Conservation (phyloP, 1,284 basidiomycete species). For the Meira nashicola region DNA sequence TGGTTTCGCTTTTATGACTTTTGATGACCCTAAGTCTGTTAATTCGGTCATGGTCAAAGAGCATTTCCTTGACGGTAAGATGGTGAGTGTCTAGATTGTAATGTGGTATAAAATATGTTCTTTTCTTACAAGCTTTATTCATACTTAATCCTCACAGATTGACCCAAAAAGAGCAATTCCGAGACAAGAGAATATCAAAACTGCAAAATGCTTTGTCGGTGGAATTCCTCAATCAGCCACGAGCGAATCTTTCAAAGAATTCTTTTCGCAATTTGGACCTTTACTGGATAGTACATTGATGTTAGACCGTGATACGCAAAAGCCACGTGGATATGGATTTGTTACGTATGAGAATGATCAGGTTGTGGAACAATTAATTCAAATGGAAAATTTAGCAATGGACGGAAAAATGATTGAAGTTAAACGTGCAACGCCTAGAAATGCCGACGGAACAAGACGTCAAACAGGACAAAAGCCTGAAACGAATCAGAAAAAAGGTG, state of each 20-base stretch:
- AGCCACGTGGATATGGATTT: constrained; percentile 97
- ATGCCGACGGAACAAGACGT: constrained; percentile 57
- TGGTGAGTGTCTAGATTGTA: constrained; percentile 60
- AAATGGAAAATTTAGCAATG: constrained; percentile 46
- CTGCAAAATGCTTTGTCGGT: constrained; percentile 74
- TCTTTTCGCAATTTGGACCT: constrained; percentile 80
- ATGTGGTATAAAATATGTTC: constrained; percentile 7
- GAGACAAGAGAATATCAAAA: constrained; percentile 55
- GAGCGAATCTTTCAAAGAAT: constrained; percentile 83
- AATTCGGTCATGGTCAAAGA: constrained; percentile 80
- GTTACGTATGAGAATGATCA: constrained; percentile 84
- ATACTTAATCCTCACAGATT: constrained; percentile 73
- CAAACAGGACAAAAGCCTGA: constrained; percentile 5
- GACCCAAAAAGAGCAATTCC: constrained; percentile 99
- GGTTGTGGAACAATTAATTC: constrained; percentile 65
- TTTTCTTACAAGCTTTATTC: background rate
- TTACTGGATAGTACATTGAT: constrained; percentile 97
- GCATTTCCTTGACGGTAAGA: constrained; percentile 87
- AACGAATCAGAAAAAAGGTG: constrained; percentile 65
- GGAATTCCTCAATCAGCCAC: constrained; percentile 86
- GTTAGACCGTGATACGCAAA: constrained; percentile 91
- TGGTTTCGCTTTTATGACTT: constrained; percentile 90
- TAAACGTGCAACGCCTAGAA: constrained; percentile 57
- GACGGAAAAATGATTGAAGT: constrained; percentile 71
- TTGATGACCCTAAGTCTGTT: constrained; percentile 77